Base-by-base conservation (phyloP, 2,329 filamentous ascomycete species). In the Fusarium papillatum region DNA sequence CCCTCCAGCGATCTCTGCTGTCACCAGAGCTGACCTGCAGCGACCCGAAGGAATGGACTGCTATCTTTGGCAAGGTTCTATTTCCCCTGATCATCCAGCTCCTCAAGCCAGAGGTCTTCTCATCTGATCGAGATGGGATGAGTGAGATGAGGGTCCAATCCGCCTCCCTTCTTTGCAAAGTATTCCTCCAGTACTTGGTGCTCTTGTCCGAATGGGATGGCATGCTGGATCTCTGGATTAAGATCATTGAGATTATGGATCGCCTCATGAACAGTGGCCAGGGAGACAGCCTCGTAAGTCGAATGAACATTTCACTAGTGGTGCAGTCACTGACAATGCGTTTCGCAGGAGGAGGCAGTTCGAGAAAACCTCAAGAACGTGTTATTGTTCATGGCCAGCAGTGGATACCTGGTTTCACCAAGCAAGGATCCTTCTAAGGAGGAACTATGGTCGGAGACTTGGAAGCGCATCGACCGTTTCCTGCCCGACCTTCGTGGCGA, bases 291-390 rank as follows among this genome's bases (percentile, higher is more conserved):
- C 85, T 98, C 82, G 94, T 96, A 90, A 85, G 93, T 88, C 53
- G 36, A 43, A 4, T 34, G 10, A n/a, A 11, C 22, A 29, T 17
- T 38, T 10, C 29, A 13, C 9, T 43, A 9, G 38, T 13, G 31
- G 39, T 24, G 8, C 11, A 22, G 31, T 22, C 24, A 34, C 62
- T 77, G 69, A 75, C 66, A 77, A 29, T 79, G 66, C 6, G 17
- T 26, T 16, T n/a, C 43, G 19, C 78, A 98, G 93, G 95, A 98
- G 85, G 97, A 99, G 87, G 96, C 97, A 16, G 95, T 98, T 4
- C 94, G 95, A 1, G 97, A 99, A 84, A 97, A 95, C 76, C 87
- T 99, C 69, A 99, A 99, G 86, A 99, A 99, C 77, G 95, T 98
- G 64, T 87, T 98, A 29, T 89, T 99, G 13, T 97, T 99, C 80